Evolutionary conservation across 768 basidiomycete genomes (phyloP).

Genomic region (Chiua virens): DNA sequence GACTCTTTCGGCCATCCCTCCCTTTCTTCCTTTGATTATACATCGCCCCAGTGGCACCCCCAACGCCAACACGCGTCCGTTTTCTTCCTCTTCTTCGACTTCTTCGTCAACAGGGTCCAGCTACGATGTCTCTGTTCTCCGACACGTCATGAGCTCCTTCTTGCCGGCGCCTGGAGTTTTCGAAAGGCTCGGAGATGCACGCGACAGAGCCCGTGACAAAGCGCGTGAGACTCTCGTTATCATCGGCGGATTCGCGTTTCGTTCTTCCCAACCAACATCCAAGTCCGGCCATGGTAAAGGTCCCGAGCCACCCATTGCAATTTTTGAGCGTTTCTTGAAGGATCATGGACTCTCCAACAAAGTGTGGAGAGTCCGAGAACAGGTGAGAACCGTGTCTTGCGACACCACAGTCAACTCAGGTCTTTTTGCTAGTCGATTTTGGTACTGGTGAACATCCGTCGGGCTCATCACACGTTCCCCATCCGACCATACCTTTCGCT

Average conservation of each 20-base stretch:
- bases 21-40: slow-evolving; percentile 64
- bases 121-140: slow-evolving; percentile 58
- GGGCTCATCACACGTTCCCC: slow-evolving; percentile 69
- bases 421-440: slow-evolving; percentile 50
- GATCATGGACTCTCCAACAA: slow-evolving; percentile 79
- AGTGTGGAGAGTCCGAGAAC: slow-evolving; percentile 84
- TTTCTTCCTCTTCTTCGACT: slow-evolving; percentile 55
- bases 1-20: slow-evolving; percentile 66
- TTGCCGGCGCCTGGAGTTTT: slow-evolving; percentile 75
- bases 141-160: slow-evolving; percentile 66
- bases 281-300: slow-evolving; percentile 56
- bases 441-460: slow-evolving; percentile 71
- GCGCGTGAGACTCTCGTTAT: slow-evolving; percentile 77
- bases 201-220: slow-evolving; percentile 67
- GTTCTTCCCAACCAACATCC: slow-evolving; percentile 47
- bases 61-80: slow-evolving; percentile 32
- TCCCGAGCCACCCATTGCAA: slow-evolving; percentile 62
- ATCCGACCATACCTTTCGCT: slow-evolving; percentile 76
- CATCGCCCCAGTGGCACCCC: slow-evolving; percentile 35
- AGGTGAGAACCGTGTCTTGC: slow-evolving; percentile 48
- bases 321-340: slow-evolving; percentile 70
- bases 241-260: slow-evolving; percentile 71
- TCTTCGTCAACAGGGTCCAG: slow-evolving; percentile 44
- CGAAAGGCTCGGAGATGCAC: slow-evolving; percentile 78
- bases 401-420: neutral